phyloP scores from a whole-genome alignment of 2,329 filamentous ascomycete genomes.

The Sclerotinia minor region DNA sequence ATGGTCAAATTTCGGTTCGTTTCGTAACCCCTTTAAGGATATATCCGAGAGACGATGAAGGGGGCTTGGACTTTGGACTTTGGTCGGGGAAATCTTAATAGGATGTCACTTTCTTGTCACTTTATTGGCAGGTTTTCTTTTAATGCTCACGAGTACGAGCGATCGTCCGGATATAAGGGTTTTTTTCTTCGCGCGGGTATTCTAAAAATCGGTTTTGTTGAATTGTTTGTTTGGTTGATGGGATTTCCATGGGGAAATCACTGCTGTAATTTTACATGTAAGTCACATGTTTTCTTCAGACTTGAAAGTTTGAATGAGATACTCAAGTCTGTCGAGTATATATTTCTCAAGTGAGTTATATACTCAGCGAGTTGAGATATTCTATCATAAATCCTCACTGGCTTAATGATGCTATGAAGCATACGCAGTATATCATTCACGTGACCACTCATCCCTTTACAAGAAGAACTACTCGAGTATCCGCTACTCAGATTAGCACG shows the following conservation, averaged over 20 bases:
- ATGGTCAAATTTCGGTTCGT: constrained; percentile 8
- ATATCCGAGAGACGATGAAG: not conserved
- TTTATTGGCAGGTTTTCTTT: not conserved
- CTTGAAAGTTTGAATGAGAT: not conserved
- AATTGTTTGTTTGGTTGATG: not conserved
- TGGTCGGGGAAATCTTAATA: not conserved
- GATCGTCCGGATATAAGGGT: not conserved
- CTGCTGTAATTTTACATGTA: too few relatives aligned
- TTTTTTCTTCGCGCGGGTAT: not conserved
- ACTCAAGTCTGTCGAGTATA: not conserved
- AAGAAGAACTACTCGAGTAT: not conserved
- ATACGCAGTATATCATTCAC: not conserved
- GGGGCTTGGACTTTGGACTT: not conserved
- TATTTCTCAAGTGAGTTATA: not conserved
- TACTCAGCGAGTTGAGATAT: not conserved
- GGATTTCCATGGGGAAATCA: not conserved
- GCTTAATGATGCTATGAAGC: not conserved
- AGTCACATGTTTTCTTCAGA: too few relatives aligned
- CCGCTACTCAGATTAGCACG: not conserved
- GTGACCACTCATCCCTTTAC: not conserved
- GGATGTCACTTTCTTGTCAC: not conserved
- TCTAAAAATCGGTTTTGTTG: not conserved
- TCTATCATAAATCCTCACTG: not conserved
- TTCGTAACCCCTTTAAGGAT: not conserved
- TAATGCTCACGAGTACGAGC: not conserved